These are phyloP conservation scores for Pythium pyrilobum DNA, from an alignment of 352 stramenopile genomes.

Conservation along the genomic window DNA sequence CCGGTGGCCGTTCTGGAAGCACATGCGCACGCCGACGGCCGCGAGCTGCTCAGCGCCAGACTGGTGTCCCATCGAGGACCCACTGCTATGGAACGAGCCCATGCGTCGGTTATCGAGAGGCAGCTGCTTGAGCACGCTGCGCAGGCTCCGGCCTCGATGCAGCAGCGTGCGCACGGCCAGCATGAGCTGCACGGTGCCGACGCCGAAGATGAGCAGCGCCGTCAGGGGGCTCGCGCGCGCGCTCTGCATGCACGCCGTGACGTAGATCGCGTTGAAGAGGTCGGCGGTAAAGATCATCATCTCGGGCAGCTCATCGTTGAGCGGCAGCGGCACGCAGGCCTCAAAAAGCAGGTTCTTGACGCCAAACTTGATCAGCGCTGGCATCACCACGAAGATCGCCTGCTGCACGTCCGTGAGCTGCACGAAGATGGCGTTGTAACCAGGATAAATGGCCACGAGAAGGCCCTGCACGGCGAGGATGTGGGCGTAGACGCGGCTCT, in stretches of 20 bases:
- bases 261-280: constrained; percentile 36
- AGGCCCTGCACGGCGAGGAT: constrained; percentile 10
- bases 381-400: constrained; percentile 16
- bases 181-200: constrained; percentile 10
- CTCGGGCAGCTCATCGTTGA: constrained; percentile 32
- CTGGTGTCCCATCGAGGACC: not conserved
- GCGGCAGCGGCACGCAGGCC: constrained; percentile 4
- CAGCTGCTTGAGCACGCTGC: not conserved
- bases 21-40: constrained; percentile 5
- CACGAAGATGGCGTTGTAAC: constrained; percentile 21
- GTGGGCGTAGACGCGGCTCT: constrained; percentile 2
- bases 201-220: constrained; percentile 6
- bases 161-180: constrained; percentile 7
- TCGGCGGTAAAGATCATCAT: constrained; percentile 35
- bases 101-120: not conserved
- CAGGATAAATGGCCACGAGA: constrained; percentile 13
- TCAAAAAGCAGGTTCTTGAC: constrained; percentile 19
- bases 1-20: constrained; percentile 9
- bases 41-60: constrained; percentile 2
- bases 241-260: constrained; percentile 32
- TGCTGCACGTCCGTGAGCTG: constrained; percentile 10
- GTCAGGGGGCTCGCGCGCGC: constrained; percentile 10
- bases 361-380: constrained; percentile 18
- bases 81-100: not conserved
- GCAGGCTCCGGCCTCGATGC: constrained; percentile 1